These are phyloP conservation scores for Phytophthora chlamydospora DNA, from an alignment of 352 stramenopile species.

Conservation along the genomic window DNA sequence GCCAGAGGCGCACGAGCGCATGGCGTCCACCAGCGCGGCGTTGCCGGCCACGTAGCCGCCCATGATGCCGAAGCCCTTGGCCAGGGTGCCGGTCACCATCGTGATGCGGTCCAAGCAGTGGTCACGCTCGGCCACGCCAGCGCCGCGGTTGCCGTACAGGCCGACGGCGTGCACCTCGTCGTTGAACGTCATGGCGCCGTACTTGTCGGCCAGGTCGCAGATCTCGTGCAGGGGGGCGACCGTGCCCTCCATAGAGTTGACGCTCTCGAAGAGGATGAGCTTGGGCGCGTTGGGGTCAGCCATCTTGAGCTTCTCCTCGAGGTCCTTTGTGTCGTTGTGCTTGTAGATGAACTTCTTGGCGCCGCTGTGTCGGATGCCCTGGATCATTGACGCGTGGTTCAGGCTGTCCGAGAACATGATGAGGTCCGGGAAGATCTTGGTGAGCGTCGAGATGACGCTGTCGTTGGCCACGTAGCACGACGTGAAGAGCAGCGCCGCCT, in stretches of 20 bases:
- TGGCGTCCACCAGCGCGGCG: constrained; percentile 83
- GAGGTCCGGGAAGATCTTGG: constrained; percentile 91
- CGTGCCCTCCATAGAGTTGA: constrained; percentile 90
- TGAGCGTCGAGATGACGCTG: constrained; percentile 86
- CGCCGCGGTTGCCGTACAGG: constrained; percentile 88
- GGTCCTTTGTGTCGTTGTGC: constrained; percentile 84
- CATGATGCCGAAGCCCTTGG: constrained; percentile 92
- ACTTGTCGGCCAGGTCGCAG: constrained; percentile 89
- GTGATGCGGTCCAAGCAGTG: constrained; percentile 87
- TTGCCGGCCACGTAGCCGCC: constrained; percentile 91
- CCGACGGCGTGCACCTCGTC: constrained; percentile 92
- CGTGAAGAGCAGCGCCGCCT: constrained; percentile 87
- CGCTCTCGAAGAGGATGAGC: constrained; percentile 87
- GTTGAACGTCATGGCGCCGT: constrained; percentile 92
- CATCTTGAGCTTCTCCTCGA: constrained; percentile 79
- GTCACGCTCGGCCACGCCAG: constrained; percentile 87
- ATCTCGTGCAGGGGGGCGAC: constrained; percentile 88
- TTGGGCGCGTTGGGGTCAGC: constrained; percentile 78
- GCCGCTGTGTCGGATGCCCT: constrained; percentile 81
- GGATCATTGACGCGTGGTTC: constrained; percentile 93
- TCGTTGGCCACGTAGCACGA: constrained; percentile 93
- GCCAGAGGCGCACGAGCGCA: constrained; percentile 84
- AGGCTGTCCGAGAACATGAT: constrained; percentile 91
- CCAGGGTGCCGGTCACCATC: constrained; percentile 91
- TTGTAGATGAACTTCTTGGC: constrained; percentile 88